Base-by-base conservation (phyloP, 208 protist genomes). In the Trypanosoma theileri region DNA sequence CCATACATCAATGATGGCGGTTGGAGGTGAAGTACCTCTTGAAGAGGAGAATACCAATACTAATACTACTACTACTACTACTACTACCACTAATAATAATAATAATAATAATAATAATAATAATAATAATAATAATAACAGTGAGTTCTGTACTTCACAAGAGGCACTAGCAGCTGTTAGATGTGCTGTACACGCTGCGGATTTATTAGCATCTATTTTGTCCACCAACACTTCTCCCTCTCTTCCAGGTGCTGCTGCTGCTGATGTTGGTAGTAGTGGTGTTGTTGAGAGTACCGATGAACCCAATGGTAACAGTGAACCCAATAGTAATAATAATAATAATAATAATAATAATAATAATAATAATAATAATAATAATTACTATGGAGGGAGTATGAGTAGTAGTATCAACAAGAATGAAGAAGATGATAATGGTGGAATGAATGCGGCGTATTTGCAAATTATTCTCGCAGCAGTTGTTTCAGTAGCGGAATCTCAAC, bases 401-500 rank as follows among this genome's bases (percentile, higher is more conserved):
- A 41, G 19, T 60, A 45, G 4, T 24, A 21, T 10, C 19, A 46
- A 60, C 3, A 65, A 26, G 4, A 44, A 9, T 41, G 51, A 45
- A 35, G 28, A n/a, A 11, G 8, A n/a, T 46, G n/a, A 14, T 8
- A 0, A 57, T 56, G 16, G 10, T 13, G 16, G 22, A 17, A 14
- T 40, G 14, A 52, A 12, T 48, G 26, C 63, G 4, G 41, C 35
- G 8, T 42, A 72, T 35, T 46, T 78, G n/a, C 66, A 71, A 53
- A 46, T 55, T 9, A 72, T 78, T 44, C 40, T 78, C 21, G 13
- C 53, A 0, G 58, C 66, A 4, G 41, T 78, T 41, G 42, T 69
- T 16, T 60, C 40, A 17, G 26, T 78, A 4, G 73, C 73, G 21
- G 62, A 69, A 12, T 64, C 66, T 3, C 61, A 78, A 42, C n/a